Conservation (phyloP, 108 stramenopile genomes). For the Epipyxis sp. region DNA sequence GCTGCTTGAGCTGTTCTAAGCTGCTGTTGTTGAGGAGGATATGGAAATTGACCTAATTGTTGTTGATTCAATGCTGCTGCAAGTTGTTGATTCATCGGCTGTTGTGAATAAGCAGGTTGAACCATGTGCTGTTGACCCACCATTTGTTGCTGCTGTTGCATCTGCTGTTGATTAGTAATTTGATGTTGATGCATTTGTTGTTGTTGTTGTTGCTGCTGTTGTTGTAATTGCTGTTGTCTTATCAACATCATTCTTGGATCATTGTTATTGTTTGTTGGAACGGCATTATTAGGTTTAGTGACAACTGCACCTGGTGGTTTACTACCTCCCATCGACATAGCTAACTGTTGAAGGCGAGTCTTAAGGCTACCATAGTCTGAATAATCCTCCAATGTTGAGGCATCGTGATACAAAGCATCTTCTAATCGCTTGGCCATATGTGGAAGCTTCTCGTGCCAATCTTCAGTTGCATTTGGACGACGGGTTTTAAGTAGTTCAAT, state of each 20-base stretch:
- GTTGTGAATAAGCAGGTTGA: too few relatives aligned
- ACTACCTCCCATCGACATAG: slow-evolving; percentile 71
- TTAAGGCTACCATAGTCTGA: slow-evolving; percentile 82
- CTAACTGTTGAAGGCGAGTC: slow-evolving; percentile 81
- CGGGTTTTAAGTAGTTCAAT: slow-evolving; percentile 84
- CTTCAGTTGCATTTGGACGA: slow-evolving; percentile 85
- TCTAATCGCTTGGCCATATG: slow-evolving; percentile 94
- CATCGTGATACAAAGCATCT: slow-evolving; percentile 83
- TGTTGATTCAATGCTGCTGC: too few relatives aligned
- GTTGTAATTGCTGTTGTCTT: neutral
- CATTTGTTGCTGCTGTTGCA: neutral
- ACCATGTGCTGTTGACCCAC: neutral
- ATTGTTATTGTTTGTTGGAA: neutral
- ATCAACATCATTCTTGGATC: too few relatives aligned
- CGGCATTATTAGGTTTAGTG: neutral
- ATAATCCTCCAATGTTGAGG: slow-evolving; percentile 79
- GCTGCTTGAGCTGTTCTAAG: too few relatives aligned
- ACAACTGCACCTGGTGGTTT: neutral
- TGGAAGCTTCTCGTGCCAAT: slow-evolving; percentile 88
- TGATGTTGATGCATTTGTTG: neutral
- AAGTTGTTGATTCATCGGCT: too few relatives aligned
- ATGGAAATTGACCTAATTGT: too few relatives aligned
- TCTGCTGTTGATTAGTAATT: neutral
- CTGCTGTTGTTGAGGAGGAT: too few relatives aligned
- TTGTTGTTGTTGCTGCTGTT: neutral